Percentiles rank a stretch among this genome's conserved stretches.
Evolutionary conservation across 1,284 basidiomycete genomes (phyloP).

Genomic region (Sanghuangporus weigelae): DNA sequence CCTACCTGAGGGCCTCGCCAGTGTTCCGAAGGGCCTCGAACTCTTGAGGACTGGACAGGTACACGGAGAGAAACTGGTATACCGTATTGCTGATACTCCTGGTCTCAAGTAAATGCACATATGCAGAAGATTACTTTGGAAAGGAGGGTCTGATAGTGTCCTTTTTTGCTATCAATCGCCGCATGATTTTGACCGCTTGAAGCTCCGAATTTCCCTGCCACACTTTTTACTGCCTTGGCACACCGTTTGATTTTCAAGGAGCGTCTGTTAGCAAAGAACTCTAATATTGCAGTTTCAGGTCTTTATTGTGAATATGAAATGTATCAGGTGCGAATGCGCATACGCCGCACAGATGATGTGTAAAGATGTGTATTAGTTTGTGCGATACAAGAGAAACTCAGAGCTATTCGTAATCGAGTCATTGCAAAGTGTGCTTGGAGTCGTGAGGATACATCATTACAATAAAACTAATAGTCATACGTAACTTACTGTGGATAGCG

Average conservation of each 20-base stretch:
- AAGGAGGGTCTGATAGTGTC: background rate
- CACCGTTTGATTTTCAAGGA: too few relatives aligned
- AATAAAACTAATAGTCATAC: background rate
- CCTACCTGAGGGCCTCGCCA: conserved; percentile 25
- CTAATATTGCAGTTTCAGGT: background rate
- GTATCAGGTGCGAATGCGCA: background rate
- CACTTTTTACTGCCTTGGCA: too few relatives aligned
- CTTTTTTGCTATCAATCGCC: too few relatives aligned
- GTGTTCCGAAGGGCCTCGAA: conserved; percentile 26
- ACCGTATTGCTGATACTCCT: conserved; percentile 26
- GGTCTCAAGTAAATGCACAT: background rate
- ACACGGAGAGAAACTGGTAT: conserved; percentile 30
- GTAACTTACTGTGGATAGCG: too few relatives aligned
- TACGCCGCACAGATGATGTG: too few relatives aligned
- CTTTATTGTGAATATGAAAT: background rate
- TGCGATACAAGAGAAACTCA: too few relatives aligned
- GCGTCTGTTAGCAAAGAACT: too few relatives aligned
- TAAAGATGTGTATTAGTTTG: too few relatives aligned
- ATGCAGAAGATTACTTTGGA: background rate
- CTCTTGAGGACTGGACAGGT: conserved; percentile 23
- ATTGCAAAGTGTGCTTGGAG: background rate
- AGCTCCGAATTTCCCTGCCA: too few relatives aligned
- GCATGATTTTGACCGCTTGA: too few relatives aligned
- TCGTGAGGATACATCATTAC: background rate
- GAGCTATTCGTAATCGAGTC: background rate